phyloP scores from a whole-genome alignment of 352 stramenopile genomes.

The Pythium monospermum region DNA sequence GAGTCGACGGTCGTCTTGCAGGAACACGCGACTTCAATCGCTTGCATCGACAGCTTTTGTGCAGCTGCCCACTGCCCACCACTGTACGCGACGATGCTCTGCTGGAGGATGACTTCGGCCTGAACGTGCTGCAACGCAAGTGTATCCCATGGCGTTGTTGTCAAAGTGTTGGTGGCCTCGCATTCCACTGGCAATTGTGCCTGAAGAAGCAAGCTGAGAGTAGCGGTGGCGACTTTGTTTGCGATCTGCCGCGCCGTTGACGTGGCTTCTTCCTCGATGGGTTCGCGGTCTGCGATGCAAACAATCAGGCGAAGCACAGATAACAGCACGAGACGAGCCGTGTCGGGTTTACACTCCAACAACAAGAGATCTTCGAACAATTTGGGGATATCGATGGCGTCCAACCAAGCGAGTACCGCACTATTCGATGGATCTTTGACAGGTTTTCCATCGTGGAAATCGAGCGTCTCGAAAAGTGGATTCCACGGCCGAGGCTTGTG shows the following conservation, averaged over 20 bases:
- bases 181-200: neutral
- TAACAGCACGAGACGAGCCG: conserved; percentile 4
- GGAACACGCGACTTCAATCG: neutral
- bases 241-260: conserved; percentile 14
- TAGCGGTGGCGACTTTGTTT: conserved; percentile 5
- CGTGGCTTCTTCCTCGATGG: conserved; percentile 32
- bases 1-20: too few species aligned
- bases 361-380: conserved; percentile 6
- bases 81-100: conserved; percentile 1
- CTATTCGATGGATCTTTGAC: conserved; percentile 13
- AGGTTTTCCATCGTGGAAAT: conserved; percentile 15
- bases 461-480: conserved; percentile 8
- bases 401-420: conserved; percentile 12
- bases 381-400: conserved; percentile 11
- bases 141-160: conserved; percentile 1
- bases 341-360: neutral
- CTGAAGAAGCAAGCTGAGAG: neutral
- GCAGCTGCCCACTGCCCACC: conserved; percentile 12
- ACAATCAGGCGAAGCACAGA: conserved; percentile 12
- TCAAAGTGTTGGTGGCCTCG: neutral
- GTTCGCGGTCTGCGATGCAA: conserved; percentile 25
- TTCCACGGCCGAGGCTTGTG: neutral
- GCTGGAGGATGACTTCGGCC: conserved; percentile 14
- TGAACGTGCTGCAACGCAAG: conserved; percentile 3
- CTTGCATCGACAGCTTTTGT: conserved; percentile 6